Evolutionary conservation across 352 stramenopile species (phyloP), one percentile per base, ranked within the genome.

Genomic region (Thalassiosira exigua): DNA sequence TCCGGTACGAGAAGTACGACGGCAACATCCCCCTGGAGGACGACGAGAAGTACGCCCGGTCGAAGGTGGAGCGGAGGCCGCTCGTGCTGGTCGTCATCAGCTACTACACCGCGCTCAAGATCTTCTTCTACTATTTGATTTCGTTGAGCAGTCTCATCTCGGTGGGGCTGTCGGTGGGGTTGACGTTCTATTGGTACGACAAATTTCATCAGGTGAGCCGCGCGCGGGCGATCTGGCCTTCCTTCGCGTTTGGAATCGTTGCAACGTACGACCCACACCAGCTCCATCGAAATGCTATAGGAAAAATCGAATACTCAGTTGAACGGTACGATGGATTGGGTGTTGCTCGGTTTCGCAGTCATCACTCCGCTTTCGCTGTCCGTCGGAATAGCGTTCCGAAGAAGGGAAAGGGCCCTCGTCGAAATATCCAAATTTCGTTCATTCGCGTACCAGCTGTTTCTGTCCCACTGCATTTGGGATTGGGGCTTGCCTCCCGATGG

Each of bases 271-370:
- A n/a, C n/a, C n/a, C n/a, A n/a, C n/a, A n/a, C n/a, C n/a, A n/a
- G n/a, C n/a, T n/a, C n/a, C n/a, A n/a, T n/a, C n/a, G n/a, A n/a
- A n/a, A n/a, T n/a, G n/a, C n/a, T n/a, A n/a, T 29, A 24, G 19
- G 17, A 48, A 33, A 30, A 53, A 26, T 50, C 19, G 12, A 27
- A 5, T 65, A 21, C 46, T 66, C 22, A 44, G 2, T 74, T 81
- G 30, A 73, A 50, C 52, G 64, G 64, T 36, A 57, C 32, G 11
- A 85, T 90, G 72, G 77, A 90, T 71, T 90, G 79, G 74, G 74
- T 89, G 7, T 26, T 90, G n/a, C 29, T 90, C 0, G 65, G 70
- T 53, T 90, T 90, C 81, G 74, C 81, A 22, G 69, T 90, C 0
- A 65, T 85, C 4, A 85, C 71, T 46, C 78, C 84, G 2, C 64